Percentiles rank a stretch among this genome's conserved stretches.
These are phyloP conservation scores for Microbotryum silenes-acaulis DNA, from an alignment of 1,284 basidiomycete species.

Conservation along the genomic window DNA sequence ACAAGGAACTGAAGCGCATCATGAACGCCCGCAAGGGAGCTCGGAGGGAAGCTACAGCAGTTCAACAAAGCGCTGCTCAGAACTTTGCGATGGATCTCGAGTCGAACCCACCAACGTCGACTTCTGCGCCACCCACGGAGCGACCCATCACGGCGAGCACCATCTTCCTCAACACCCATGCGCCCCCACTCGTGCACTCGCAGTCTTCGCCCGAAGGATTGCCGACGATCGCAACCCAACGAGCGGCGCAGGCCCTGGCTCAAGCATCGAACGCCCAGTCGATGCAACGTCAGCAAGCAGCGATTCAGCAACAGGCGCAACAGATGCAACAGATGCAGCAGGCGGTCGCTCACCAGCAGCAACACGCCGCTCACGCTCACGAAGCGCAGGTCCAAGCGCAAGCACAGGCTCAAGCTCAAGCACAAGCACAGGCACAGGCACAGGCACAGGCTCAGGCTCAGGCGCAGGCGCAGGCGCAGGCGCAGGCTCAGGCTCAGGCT, in stretches of 20 bases:
- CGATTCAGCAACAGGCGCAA: neutral
- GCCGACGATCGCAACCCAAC: too few species aligned
- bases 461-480: slow-evolving; percentile 9
- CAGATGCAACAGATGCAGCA: neutral
- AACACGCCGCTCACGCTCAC: slow-evolving; percentile 11
- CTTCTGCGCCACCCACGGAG: neutral
- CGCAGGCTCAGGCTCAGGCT: slow-evolving; percentile 14
- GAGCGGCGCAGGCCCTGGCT: too few species aligned
- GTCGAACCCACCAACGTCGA: slow-evolving; percentile 14
- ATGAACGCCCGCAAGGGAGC: slow-evolving; percentile 19
- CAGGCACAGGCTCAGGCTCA: slow-evolving; percentile 15
- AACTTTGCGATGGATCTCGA: slow-evolving; percentile 27
- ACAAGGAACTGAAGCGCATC: slow-evolving; percentile 26
- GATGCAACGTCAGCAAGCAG: neutral
- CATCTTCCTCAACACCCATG: slow-evolving; percentile 5
- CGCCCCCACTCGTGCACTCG: slow-evolving; percentile 19
- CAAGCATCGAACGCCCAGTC: neutral
- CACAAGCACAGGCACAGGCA: too few species aligned
- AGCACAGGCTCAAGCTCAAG: slow-evolving; percentile 13
- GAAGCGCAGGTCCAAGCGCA: slow-evolving; percentile 16
- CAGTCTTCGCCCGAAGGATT: slow-evolving; percentile 19
- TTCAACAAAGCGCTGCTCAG: neutral
- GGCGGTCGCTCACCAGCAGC: slow-evolving; percentile 4
- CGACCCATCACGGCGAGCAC: neutral
- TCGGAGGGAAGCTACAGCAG: neutral